Conservation (phyloP, 2,329 filamentous ascomycete species). For the Trichoderma simmonsii region DNA sequence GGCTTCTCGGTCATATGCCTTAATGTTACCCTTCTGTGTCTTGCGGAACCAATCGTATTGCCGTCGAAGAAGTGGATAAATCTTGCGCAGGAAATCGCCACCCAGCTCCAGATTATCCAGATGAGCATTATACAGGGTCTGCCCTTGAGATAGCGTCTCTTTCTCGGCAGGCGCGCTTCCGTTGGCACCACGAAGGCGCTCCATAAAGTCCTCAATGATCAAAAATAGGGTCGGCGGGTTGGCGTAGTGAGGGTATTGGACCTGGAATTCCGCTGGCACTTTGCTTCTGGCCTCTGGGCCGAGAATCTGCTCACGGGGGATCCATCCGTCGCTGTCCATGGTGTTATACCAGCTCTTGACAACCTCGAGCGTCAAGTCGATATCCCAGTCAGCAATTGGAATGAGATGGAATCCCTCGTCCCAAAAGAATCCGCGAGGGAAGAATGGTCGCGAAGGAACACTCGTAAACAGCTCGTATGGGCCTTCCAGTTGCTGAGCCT, state of each 20-base stretch:
- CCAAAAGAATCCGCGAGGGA: conserved; percentile 95
- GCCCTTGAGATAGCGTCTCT: conserved; percentile 42
- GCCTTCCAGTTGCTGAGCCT: conserved; percentile 68
- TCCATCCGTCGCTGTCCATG: conserved; percentile 98
- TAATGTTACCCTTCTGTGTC: conserved; percentile 87
- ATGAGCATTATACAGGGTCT: conserved; percentile 59
- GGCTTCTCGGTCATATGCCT: conserved; percentile 83
- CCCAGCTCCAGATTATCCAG: conserved; percentile 66
- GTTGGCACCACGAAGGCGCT: conserved; percentile 64
- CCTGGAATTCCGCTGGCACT: conserved; percentile 87
- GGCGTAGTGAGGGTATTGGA: conserved; percentile 95
- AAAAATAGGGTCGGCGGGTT: conserved; percentile 96
- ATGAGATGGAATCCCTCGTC: conserved; percentile 96
- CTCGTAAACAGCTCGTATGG: conserved; percentile 88
- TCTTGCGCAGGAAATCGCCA: conserved; percentile 65
- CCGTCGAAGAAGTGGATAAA: conserved; percentile 83
- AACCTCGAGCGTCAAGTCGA: conserved; percentile 81
- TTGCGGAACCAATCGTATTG: conserved; percentile 95
- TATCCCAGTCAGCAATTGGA: conserved; percentile 90
- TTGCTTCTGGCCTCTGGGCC: conserved; percentile 90
- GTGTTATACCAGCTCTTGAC: conserved; percentile 93
- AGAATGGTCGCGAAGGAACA: conserved; percentile 91
- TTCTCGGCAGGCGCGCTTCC: conserved; percentile 43
- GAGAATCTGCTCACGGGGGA: conserved; percentile 91
- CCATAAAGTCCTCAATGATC: conserved; percentile 78